Evolutionary conservation across 2,329 filamentous ascomycete species (phyloP).

Genomic region (Aspergillus sp.): DNA sequence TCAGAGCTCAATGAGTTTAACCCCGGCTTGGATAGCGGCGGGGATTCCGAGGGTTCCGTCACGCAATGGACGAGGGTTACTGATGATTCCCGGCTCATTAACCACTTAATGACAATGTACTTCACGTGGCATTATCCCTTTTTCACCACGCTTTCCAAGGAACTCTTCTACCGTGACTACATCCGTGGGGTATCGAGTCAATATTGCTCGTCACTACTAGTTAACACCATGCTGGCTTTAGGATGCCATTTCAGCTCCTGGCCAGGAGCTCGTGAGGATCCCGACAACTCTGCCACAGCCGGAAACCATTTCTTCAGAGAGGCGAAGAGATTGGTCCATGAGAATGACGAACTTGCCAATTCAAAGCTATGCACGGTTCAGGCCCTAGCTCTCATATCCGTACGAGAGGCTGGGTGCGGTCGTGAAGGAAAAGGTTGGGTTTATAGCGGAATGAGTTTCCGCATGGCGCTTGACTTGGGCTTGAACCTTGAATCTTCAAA

Average conservation of each 20-base stretch:
- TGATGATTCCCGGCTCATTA: conserved; percentile 72
- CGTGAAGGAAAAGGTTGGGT: conserved; percentile 96
- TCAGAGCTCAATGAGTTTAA: conserved; percentile 43
- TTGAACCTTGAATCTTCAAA: conserved; percentile 79
- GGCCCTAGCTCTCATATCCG: conserved; percentile 91
- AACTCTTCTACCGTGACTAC: conserved; percentile 84
- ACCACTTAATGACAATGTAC: conserved; percentile 93
- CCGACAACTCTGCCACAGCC: conserved; percentile 77
- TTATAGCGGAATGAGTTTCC: conserved; percentile 96
- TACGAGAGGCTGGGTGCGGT: conserved; percentile 90
- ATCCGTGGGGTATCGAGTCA: conserved; percentile 65
- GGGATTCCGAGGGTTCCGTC: conserved; percentile 65
- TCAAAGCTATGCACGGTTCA: conserved; percentile 87
- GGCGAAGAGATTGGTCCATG: conserved; percentile 83
- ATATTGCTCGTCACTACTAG: conserved; percentile 85
- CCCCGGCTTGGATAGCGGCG: conserved; percentile 45
- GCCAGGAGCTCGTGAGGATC: conserved; percentile 67
- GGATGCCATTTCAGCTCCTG: conserved; percentile 90
- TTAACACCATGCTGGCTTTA: conserved; percentile 90
- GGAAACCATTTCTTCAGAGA: conserved; percentile 96
- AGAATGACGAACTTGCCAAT: conserved; percentile 90
- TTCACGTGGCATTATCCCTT: conserved; percentile 98
- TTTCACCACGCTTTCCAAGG: conserved; percentile 86
- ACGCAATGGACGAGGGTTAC: conserved; percentile 88
- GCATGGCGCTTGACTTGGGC: conserved; percentile 93